These are phyloP conservation scores for Calonectria pseudoturangicola DNA, from an alignment of 2,329 filamentous ascomycete genomes.

Conservation along the genomic window DNA sequence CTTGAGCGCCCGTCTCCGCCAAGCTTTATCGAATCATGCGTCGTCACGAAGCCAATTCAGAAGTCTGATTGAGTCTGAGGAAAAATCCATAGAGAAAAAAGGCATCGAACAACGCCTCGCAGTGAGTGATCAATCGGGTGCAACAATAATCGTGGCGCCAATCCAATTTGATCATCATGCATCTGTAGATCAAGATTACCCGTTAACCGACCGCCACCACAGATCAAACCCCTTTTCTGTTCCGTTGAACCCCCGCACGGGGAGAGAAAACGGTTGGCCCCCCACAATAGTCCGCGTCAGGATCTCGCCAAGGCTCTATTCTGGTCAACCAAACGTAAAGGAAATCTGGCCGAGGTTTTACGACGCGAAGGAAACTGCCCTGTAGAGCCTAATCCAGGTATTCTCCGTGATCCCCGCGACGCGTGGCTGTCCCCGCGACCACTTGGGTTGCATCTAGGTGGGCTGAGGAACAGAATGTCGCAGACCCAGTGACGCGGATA, in stretches of 20 bases:
- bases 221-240: background rate
- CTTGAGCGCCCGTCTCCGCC: background rate
- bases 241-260: background rate
- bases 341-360: background rate
- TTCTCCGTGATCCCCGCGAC: background rate
- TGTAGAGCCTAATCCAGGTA: background rate
- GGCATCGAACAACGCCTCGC: background rate
- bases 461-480: background rate
- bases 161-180: background rate
- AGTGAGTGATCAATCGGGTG: background rate
- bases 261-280: background rate
- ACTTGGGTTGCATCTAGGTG: background rate
- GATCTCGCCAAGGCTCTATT: background rate
- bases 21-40: background rate
- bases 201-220: background rate
- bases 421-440: conserved; percentile 1
- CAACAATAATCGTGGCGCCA: background rate
- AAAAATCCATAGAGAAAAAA: too few relatives aligned
- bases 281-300: conserved; percentile 18
- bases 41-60: conserved; percentile 9
- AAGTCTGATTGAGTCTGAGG: background rate
- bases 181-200: conserved; percentile 11
- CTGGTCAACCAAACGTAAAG: background rate
- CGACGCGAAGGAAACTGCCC: background rate
- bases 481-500: conserved; percentile 13